These are phyloP conservation scores for Leccinum incarnatum DNA, from an alignment of 768 basidiomycete genomes.

Conservation along the genomic window DNA sequence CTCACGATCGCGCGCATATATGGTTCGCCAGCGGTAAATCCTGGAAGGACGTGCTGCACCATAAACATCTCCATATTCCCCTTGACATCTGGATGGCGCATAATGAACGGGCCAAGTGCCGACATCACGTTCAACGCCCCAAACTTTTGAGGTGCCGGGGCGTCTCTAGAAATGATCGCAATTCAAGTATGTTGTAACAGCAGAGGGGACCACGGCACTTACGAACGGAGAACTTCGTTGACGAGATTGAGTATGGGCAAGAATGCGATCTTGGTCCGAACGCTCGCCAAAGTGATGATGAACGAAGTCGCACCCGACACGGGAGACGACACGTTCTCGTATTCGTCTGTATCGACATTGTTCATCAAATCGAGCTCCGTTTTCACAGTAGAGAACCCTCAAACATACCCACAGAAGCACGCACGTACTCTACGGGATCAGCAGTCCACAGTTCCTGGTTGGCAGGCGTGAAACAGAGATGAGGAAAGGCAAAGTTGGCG, in stretches of 20 bases:
- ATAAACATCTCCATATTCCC: conserved; percentile 76
- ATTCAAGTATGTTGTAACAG: not conserved
- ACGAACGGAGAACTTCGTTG: conserved; percentile 69
- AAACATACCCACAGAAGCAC: conserved; percentile 65
- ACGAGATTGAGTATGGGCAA: conserved; percentile 77
- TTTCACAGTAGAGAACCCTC: not conserved
- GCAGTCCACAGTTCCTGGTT: conserved; percentile 69
- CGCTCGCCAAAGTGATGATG: conserved; percentile 71
- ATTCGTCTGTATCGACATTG: conserved; percentile 59
- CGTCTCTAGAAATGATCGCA: conserved; percentile 34
- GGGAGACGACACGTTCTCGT: conserved; percentile 74
- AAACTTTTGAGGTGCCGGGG: conserved; percentile 65
- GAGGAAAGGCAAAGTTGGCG: conserved; percentile 82
- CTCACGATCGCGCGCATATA: conserved; percentile 78
- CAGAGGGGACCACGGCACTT: conserved; percentile 24
- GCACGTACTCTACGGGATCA: conserved; percentile 84
- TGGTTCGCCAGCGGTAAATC: conserved; percentile 61
- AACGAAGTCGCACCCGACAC: conserved; percentile 79
- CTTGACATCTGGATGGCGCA: conserved; percentile 81
- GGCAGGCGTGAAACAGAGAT: conserved; percentile 71
- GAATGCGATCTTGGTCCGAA: conserved; percentile 80
- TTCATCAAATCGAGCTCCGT: not conserved
- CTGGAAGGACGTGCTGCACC: conserved; percentile 68
- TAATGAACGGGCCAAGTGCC: conserved; percentile 72
- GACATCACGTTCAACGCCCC: conserved; percentile 84